Evolutionary conservation across 2,329 filamentous ascomycete species (phyloP), one percentile per base, ranked within the genome.

Genomic region (Ascochyta clinopodiicola): DNA sequence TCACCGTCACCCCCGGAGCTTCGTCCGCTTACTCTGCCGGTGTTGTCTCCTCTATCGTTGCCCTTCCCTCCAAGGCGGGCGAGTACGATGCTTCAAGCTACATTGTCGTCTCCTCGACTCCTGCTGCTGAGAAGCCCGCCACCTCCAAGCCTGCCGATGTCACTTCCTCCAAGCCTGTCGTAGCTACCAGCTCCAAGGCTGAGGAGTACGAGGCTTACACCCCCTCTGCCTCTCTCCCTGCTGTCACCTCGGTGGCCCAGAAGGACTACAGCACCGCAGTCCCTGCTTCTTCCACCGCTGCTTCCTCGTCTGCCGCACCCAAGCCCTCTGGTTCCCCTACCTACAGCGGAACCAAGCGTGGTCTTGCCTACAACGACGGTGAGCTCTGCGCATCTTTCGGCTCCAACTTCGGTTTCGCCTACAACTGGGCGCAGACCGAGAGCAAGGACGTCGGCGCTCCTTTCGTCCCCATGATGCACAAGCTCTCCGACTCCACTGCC

Each of bases 281-380:
- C 8, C 45, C 51, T 22, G 47, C 51, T 13, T 51, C 29, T 31
- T 31, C 29, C 29, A 29, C 51, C 8, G 43, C 51, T 22, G 49
- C 49, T 12, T 61, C 66, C 25, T 44, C 62, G 12, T 49, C 68
- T 22, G 51, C 61, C 22, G 51, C 56, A 19, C 54, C 67, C 39
- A 60, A 59, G n/a, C 42, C 57, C 38, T 59, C 65, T 19, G 66
- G 66, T 36, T 58, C 67, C 27, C 55, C 70, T 17, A 61, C 66
- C 31, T 68, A 70, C 67, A 70, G 65, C 24, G 71, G 70, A 48
- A 71, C 73, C 66, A 88, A 89, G 84, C 86, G 87, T 71, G 88
- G 88, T 75, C 75, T 90, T 44, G 84, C 84, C 45, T 91, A 87
- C 83, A 90, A 90, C 75, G 78, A 84, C 29, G 80, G 80, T 51